Base-by-base conservation (phyloP, 306 rosid species). In the Elaeagnus macrophylla region DNA sequence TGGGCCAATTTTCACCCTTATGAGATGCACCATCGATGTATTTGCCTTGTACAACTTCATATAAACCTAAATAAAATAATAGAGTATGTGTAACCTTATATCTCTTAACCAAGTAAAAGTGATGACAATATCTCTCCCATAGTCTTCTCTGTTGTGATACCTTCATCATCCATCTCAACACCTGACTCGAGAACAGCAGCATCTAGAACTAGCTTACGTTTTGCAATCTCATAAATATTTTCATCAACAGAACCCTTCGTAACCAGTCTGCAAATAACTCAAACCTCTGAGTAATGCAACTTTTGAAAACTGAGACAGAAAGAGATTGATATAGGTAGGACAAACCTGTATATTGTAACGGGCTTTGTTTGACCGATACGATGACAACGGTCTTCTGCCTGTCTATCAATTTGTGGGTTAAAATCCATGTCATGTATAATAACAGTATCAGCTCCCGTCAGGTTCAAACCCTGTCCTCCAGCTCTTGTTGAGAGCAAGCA, bases 351-450 rank as follows among this genome's bases (percentile, higher is more conserved):
- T 65, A 86, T 56, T 45, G 97, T 82, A 62, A 91, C 96, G 42
- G 89, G 89, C 80, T 78, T 86, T 12, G 82, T 82, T 75, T 86
- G 97, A 54, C 97, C 97, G 15, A 86, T 84, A 51, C 97, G 81
- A 74, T 91, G 95, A 62, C 97, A 91, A 4, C 96, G 89, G 64
- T 91, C 97, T 67, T 91, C 97, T 7, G 96, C 97, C 73, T 91
- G 97, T 15, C 89, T 83, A 47, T 91, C 97, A 57, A 84, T 91
- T 72, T 91, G 95, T 42, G 95, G 97, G 62, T 91, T 86, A 81
- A 91, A 91, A 82, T 84, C 97, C 97, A 91, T 86, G 75, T 91
- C 97, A 37, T 91, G 97, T 60, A 91, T 91, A 46, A 86, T 84
- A 56, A 91, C 97, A 0, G 96, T 86, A 57, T 91, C 96, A 51